These are phyloP conservation scores for Debaryomyces coudertii DNA, from an alignment of 1,139 yeast genomes.

Conservation along the genomic window DNA sequence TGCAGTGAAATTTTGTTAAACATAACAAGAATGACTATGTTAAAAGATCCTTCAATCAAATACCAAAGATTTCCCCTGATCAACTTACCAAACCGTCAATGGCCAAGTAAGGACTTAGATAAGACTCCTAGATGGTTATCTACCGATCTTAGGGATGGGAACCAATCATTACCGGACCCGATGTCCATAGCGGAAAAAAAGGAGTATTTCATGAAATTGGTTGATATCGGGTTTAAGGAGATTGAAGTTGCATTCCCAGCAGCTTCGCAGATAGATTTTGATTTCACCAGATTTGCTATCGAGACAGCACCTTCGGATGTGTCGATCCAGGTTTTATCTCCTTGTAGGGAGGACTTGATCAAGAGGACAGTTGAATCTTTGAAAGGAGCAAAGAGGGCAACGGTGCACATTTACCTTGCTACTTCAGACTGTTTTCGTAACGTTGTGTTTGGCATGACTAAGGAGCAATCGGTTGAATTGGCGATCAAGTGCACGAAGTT, in stretches of 20 bases:
- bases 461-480: constrained; percentile 74
- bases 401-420: constrained; percentile 88
- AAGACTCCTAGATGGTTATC: constrained; percentile 96
- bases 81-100: constrained; percentile 72
- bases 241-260: constrained; percentile 97
- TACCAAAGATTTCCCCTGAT: constrained; percentile 72
- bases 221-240: constrained; percentile 94
- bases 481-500: constrained; percentile 84
- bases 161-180: constrained; percentile 96
- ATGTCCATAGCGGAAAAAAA: constrained; percentile 91
- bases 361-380: constrained; percentile 87
- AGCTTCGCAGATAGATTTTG: constrained; percentile 94
- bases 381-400: constrained; percentile 87
- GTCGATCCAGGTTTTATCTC: constrained; percentile 86
- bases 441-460: constrained; percentile 84
- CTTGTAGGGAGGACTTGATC: constrained; percentile 88
- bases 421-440: constrained; percentile 90
- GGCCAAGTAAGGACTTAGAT: constrained; percentile 80
- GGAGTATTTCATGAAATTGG: constrained; percentile 78
- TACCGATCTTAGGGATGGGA: constrained; percentile 95
- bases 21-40: constrained; percentile 26
- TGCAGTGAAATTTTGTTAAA: not conserved
- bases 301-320: constrained; percentile 94
- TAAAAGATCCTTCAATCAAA: constrained; percentile 75
- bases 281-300: constrained; percentile 90